These are phyloP conservation scores for Apiospora arundinis DNA, from an alignment of 2,329 filamentous ascomycete genomes.

Conservation along the genomic window DNA sequence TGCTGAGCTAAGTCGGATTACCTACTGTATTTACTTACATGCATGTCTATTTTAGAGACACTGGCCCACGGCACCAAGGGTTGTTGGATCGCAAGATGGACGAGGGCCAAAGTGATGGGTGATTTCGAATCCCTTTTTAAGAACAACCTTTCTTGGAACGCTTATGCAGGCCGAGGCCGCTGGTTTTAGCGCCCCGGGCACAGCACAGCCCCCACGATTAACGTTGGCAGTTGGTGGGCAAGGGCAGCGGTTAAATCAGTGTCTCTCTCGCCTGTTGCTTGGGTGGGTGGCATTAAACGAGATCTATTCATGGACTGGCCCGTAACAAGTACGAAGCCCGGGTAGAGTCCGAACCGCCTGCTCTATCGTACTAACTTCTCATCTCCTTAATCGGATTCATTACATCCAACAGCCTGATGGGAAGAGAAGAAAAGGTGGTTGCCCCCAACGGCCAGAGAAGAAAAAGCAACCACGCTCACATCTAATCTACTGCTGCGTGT, in stretches of 20 bases:
- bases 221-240: background rate
- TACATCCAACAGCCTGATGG: background rate
- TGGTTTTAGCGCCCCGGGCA: background rate
- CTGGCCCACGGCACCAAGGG: background rate
- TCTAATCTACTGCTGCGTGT: background rate
- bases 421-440: background rate
- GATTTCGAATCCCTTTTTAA: background rate
- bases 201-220: conserved; percentile 6
- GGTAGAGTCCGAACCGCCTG: background rate
- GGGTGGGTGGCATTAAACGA: background rate
- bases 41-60: background rate
- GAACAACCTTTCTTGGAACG: background rate
- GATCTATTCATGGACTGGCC: background rate
- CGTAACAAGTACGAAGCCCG: background rate
- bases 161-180: conserved; percentile 2
- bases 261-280: background rate
- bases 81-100: background rate
- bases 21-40: background rate
- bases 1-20: background rate
- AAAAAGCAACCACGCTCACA: background rate
- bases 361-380: background rate
- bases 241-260: conserved; percentile 3
- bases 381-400: background rate
- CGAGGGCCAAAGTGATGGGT: background rate
- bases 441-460: background rate